Percentiles rank a stretch among this genome's conserved stretches.
Evolutionary conservation across 176 grass and related monocot genomes (phyloP).

Genomic region (Raddia guianensis): DNA sequence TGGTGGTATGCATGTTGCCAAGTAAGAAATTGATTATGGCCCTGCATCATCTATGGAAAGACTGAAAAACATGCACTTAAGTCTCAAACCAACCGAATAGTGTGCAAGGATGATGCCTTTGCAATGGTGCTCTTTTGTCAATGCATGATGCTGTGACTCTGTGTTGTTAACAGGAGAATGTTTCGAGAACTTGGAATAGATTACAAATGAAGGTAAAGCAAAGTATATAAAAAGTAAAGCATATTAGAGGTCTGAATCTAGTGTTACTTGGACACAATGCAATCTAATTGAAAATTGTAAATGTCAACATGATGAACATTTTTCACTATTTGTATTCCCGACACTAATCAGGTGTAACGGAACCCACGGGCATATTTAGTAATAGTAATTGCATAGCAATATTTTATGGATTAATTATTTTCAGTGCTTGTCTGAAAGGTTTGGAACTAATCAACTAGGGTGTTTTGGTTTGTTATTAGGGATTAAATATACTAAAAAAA

Average conservation of each 20-base stretch:
- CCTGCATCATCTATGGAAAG: background rate
- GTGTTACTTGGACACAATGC: slow-evolving; percentile 7
- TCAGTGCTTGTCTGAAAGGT: background rate
- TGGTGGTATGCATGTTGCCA: background rate
- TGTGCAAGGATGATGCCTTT: background rate
- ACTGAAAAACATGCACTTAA: background rate
- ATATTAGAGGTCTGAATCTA: slow-evolving; percentile 5
- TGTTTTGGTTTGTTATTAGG: background rate
- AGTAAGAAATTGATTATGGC: background rate
- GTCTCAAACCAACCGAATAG: background rate
- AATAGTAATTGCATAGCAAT: background rate
- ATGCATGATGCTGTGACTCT: background rate
- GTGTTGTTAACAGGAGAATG: slow-evolving; percentile 9
- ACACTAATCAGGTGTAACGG: background rate
- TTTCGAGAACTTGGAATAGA: slow-evolving; percentile 17
- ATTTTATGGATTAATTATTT: background rate
- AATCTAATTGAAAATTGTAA: slow-evolving; percentile 16
- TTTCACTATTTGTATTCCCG: background rate
- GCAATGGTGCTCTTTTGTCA: slow-evolving; percentile 4
- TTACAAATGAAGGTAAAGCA: slow-evolving; percentile 11
- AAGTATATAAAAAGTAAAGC: slow-evolving; percentile 11
- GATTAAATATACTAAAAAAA: slow-evolving; percentile 23
- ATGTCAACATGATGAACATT: background rate
- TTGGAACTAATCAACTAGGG: background rate
- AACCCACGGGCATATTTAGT: slow-evolving; percentile 12